Evolutionary conservation across 202 grass and related monocot species (phyloP), one percentile per base, ranked within the genome.

Genomic region (Elaeis oleifera): DNA sequence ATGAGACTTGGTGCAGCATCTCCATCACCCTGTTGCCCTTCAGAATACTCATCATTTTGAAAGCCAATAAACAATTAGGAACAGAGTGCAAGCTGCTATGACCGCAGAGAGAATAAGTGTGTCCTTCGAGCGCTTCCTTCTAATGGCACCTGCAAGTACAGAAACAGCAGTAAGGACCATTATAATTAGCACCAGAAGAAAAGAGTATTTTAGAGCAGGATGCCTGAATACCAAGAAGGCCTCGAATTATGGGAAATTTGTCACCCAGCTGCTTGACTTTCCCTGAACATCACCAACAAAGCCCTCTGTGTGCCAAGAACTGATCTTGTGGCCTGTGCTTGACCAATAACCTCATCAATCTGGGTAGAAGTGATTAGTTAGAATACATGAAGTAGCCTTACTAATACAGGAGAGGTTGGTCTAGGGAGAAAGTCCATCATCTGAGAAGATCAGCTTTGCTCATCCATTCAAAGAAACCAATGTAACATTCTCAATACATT

Each of bases 281-380:
- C 94, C 88, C 79, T 89, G 94, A 51, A 99, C 78, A 78, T 94
- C 85, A 60, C 85, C 82, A 74, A 92, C 51, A 92, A 58, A 64
- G 79, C 31, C 63, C 82, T 81, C 76, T 99, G 94, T 61, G 77
- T 72, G 53, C 64, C 69, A 44, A 99, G 74, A 0, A 84, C 94
- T 67, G 74, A 59, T 39, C 88, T 92, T 69, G 88, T 89, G 65
- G 62, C 67, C 67, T 99, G 84, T 77, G 94, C 94, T 82, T 99
- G 94, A 59, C 80, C 83, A 54, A 92, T 99, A 52, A 94, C 88
- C 80, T 99, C 94, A 68, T 99, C 94, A 70, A 99, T 99, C 94
- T 99, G 75, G 11, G 72, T 71, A 0, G 16, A 59, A 29, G 2
- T 15, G 13, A 44, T 44, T 14, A 44, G 11, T 44, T 44, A 44